Evolutionary conservation across 1,284 basidiomycete genomes (phyloP).

Genomic region (Austroboletus novae-zelandiae): DNA sequence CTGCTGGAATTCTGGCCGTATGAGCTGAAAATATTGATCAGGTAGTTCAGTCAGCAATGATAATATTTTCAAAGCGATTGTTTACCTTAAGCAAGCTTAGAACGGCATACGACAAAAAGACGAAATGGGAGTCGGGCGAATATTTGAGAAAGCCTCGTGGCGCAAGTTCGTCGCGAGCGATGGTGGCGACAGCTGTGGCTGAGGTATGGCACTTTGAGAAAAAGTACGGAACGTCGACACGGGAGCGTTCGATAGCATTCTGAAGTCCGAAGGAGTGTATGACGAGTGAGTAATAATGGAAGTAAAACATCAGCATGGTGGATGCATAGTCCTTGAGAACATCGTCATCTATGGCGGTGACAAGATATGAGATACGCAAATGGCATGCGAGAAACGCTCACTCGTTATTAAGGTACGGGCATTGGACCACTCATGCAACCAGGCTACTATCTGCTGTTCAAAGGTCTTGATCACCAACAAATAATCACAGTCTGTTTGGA

Average conservation of each 20-base stretch:
- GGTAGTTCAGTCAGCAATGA: constrained; percentile 7
- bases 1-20: constrained; percentile 77
- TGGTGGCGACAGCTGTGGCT: constrained; percentile 66
- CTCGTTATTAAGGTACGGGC: constrained; percentile 19
- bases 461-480: constrained; percentile 80
- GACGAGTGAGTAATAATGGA: constrained; percentile 81
- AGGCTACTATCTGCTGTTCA: constrained; percentile 74
- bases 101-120: constrained; percentile 87
- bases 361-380: constrained; percentile 5
- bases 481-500: constrained; percentile 89
- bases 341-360: constrained; percentile 28
- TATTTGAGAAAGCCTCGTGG: constrained; percentile 79
- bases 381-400: constrained; percentile 5
- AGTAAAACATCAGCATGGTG: constrained; percentile 72
- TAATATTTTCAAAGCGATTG: constrained; percentile 9
- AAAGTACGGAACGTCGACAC: constrained; percentile 81
- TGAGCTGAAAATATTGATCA: constrained; percentile 47
- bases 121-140: constrained; percentile 89
- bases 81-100: constrained; percentile 83
- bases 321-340: constrained; percentile 44
- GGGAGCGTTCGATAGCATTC: constrained; percentile 79
- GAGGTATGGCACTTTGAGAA: constrained; percentile 80
- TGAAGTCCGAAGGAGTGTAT: constrained; percentile 95
- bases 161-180: constrained; percentile 74
- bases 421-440: constrained; percentile 62